Evolutionary conservation across 768 basidiomycete genomes (phyloP).

Genomic region (Rhodotorula toruloides): DNA sequence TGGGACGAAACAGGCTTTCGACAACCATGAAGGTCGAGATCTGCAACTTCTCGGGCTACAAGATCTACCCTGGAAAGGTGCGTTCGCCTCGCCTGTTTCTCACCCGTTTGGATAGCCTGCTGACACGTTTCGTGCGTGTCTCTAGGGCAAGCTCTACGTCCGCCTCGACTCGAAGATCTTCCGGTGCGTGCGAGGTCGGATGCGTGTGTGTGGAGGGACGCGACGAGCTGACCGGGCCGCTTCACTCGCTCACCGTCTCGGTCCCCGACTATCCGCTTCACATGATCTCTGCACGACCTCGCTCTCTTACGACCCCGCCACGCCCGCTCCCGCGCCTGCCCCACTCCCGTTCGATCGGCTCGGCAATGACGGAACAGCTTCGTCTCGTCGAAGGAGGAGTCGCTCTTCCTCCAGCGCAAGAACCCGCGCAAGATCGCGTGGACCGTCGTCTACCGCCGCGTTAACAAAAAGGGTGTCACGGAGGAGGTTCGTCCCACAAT

Average conservation of each 20-base stretch:
- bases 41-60: slow-evolving; percentile 94
- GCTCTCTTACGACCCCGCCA: background rate
- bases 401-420: slow-evolving; percentile 97
- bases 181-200: slow-evolving; percentile 29
- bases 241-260: background rate
- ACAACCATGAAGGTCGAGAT: slow-evolving; percentile 78
- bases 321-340: background rate
- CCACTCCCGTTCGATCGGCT: background rate
- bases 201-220: too few relatives aligned
- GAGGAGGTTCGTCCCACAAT: too few relatives aligned
- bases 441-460: slow-evolving; percentile 82
- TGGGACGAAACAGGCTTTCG: slow-evolving; percentile 30
- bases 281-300: too few relatives aligned
- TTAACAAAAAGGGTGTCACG: slow-evolving; percentile 99
- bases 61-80: slow-evolving; percentile 97
- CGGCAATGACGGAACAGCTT: slow-evolving; percentile 62
- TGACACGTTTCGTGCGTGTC: background rate
- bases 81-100: slow-evolving; percentile 49
- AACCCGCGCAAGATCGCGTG: slow-evolving; percentile 99
- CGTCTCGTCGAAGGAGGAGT: slow-evolving; percentile 82
- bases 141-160: slow-evolving; percentile 42
- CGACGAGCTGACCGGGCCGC: background rate
- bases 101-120: background rate
- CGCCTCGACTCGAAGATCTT: slow-evolving; percentile 44
- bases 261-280: background rate